Evolutionary conservation across 345 rosid genomes (phyloP).

Genomic region (Geranium rotundifolium): DNA sequence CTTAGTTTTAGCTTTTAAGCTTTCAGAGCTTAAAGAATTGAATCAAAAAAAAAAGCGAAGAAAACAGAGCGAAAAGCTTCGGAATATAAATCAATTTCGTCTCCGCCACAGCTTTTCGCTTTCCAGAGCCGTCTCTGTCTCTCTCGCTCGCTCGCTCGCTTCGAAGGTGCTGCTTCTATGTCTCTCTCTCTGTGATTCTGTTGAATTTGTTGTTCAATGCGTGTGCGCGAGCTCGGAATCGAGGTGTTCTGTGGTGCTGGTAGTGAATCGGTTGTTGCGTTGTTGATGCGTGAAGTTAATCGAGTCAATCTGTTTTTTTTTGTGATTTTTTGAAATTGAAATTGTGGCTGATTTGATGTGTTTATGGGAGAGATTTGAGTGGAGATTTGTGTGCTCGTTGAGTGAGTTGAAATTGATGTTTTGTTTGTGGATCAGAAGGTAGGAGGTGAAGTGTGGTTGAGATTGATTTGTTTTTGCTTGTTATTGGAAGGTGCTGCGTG

Average conservation of each 20-base stretch:
- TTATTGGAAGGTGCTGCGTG: neutral
- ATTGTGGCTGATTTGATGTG: neutral
- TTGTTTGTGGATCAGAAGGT: too few species aligned
- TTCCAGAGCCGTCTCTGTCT: slow-evolving; percentile 2
- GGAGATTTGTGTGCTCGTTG: neutral
- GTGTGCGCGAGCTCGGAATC: neutral
- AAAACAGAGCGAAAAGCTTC: neutral
- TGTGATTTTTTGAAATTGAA: neutral
- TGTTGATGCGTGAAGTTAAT: neutral
- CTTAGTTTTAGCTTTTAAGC: too few species aligned
- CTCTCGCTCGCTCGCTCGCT: neutral
- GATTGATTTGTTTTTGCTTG: too few species aligned
- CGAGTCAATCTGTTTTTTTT: too few species aligned
- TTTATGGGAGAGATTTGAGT: neutral
- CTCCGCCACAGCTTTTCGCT: neutral
- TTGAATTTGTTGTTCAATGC: neutral
- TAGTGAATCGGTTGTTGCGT: neutral
- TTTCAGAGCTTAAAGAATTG: neutral
- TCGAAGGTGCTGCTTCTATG: slow-evolving; percentile 6
- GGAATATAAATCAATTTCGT: neutral
- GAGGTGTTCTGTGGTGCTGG: neutral
- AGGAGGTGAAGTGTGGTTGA: too few species aligned
- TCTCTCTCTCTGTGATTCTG: slow-evolving; percentile 8
- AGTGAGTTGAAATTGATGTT: too few species aligned
- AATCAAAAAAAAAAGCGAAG: too few species aligned